Percentiles rank a stretch among this genome's conserved stretches.
Conservation (phyloP, 208 protist genomes). For the Acanthamoeba triangularis region DNA sequence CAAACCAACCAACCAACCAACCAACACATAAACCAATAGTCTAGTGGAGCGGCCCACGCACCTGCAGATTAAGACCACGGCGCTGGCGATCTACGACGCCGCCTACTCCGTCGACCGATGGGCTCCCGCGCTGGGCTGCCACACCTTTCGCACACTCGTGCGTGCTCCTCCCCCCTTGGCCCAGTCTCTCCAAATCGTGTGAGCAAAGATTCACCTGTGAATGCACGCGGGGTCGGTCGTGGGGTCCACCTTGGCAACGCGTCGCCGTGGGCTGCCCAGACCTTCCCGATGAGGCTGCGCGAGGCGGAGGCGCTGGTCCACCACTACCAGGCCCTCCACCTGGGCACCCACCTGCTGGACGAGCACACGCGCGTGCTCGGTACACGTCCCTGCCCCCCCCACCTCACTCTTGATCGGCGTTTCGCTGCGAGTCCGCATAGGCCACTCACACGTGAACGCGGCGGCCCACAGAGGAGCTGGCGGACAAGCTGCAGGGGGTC, state of each 20-base stretch:
- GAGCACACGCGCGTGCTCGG: not conserved
- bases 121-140: not conserved
- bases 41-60: not conserved
- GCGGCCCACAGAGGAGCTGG: not conserved
- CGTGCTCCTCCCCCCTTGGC: not conserved
- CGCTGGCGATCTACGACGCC: slow-evolving; percentile 31
- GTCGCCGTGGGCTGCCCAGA: not conserved
- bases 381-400: not conserved
- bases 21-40: no score
- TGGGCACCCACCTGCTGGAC: not conserved
- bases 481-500: not conserved
- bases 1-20: no score
- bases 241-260: no score
- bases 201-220: not conserved
- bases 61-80: not conserved
- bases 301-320: slow-evolving; percentile 8
- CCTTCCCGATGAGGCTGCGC: not conserved
- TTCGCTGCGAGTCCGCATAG: not conserved
- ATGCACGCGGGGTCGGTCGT: not conserved
- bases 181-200: no score
- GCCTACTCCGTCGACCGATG: slow-evolving; percentile 2
- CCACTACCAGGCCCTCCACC: not conserved
- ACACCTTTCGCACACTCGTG: not conserved
- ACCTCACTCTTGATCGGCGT: not conserved
- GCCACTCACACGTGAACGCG: not conserved